Evolutionary conservation across 345 rosid genomes (phyloP).

Genomic region (Ricinus communis): DNA sequence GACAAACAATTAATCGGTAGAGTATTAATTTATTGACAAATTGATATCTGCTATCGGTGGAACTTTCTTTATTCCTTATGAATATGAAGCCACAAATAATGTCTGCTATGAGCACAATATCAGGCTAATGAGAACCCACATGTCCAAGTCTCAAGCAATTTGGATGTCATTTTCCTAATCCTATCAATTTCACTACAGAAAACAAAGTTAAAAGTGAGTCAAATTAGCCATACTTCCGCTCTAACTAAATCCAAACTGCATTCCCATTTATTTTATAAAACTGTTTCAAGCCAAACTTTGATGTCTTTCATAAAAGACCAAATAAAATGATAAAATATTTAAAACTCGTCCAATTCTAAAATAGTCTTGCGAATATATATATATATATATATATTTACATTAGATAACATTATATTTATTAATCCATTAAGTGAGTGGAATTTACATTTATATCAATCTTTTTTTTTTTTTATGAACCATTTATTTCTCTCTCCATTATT

Average conservation of each 20-base stretch:
- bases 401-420: not conserved
- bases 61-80: not conserved
- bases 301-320: too few relatives aligned
- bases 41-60: too few relatives aligned
- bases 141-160: not conserved
- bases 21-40: too few relatives aligned
- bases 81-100: not conserved
- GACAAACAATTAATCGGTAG: too few relatives aligned
- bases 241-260: not conserved
- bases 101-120: conserved; percentile 18
- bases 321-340: too few relatives aligned
- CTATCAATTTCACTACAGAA: not conserved
- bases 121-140: conserved; percentile 5
- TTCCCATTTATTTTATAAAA: conserved; percentile 17
- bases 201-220: not conserved
- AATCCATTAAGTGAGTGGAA: not conserved
- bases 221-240: not conserved
- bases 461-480: not conserved
- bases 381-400: not conserved
- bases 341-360: too few relatives aligned
- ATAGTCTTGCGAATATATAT: too few relatives aligned
- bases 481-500: not conserved
- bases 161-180: not conserved
- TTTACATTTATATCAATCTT: not conserved
- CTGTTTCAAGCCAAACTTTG: not conserved